Conservation (phyloP, 2,329 filamentous ascomycete genomes). For the Cladorrhinum sp. region DNA sequence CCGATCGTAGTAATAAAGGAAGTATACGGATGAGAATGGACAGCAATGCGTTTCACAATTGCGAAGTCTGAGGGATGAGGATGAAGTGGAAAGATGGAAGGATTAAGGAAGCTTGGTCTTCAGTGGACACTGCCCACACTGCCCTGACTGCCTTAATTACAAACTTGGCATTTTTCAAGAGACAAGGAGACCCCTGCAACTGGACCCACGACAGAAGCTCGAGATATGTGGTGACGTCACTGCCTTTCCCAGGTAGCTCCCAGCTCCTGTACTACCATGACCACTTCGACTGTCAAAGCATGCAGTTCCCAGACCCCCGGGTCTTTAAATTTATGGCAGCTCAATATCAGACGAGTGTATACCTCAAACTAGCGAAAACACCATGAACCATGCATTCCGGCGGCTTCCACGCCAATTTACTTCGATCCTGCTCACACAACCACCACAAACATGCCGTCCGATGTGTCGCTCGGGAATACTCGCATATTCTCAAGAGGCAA, state of each 20-base stretch:
- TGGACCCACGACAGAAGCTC: background rate
- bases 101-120: background rate
- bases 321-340: background rate
- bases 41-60: background rate
- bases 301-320: background rate
- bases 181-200: background rate
- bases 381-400: slow-evolving; percentile 25
- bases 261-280: background rate
- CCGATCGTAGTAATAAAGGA: too few species aligned
- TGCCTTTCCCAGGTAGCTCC: background rate
- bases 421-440: background rate
- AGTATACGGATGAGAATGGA: too few species aligned
- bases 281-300: background rate
- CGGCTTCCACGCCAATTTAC: slow-evolving; percentile 20
- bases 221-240: background rate
- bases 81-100: background rate
- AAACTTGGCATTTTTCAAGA: background rate
- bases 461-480: background rate
- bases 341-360: background rate
- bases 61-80: background rate
- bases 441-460: background rate
- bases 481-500: slow-evolving; percentile 24
- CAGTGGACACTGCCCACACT: too few species aligned
- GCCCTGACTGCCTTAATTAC: too few species aligned
- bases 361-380: slow-evolving; percentile 3